Evolutionary conservation across 345 rosid species (phyloP).

Genomic region (Pistacia vera): DNA sequence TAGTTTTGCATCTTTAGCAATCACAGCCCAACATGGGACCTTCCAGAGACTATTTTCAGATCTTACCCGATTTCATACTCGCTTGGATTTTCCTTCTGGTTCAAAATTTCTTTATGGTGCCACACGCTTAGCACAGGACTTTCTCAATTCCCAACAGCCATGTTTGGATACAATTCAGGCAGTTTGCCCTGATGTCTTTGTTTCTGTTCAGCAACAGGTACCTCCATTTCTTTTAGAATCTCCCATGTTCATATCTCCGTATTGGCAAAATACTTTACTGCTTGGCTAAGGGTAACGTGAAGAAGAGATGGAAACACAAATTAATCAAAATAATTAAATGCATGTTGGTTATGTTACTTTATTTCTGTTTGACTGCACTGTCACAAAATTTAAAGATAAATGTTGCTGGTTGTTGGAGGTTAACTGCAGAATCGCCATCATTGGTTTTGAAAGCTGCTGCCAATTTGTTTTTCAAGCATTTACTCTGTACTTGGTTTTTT

Average conservation of each 20-base stretch:
- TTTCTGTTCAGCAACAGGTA: conserved; percentile 98
- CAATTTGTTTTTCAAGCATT: neutral
- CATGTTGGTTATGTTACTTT: neutral
- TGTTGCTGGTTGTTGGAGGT: neutral
- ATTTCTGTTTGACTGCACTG: neutral
- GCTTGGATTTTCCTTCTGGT: conserved; percentile 81
- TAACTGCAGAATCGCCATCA: neutral
- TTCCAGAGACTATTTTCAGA: conserved; percentile 76
- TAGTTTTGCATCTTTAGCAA: conserved; percentile 67
- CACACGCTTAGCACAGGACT: conserved; percentile 56
- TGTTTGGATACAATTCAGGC: conserved; percentile 52
- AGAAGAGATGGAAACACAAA: neutral
- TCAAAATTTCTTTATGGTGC: conserved; percentile 66
- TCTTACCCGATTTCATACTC: conserved; percentile 74
- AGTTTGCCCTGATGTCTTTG: conserved; percentile 58
- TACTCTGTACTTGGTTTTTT: too few species aligned
- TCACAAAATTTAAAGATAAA: neutral
- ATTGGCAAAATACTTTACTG: neutral
- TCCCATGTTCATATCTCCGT: neutral
- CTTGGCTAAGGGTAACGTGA: neutral
- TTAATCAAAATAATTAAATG: neutral
- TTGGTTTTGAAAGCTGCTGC: neutral
- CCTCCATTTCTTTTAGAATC: conserved; percentile 9
- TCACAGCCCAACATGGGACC: conserved; percentile 86
- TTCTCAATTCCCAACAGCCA: conserved; percentile 65